Evolutionary conservation across 2,329 filamentous ascomycete genomes (phyloP).

Genomic region (Ustilaginoidea virens): DNA sequence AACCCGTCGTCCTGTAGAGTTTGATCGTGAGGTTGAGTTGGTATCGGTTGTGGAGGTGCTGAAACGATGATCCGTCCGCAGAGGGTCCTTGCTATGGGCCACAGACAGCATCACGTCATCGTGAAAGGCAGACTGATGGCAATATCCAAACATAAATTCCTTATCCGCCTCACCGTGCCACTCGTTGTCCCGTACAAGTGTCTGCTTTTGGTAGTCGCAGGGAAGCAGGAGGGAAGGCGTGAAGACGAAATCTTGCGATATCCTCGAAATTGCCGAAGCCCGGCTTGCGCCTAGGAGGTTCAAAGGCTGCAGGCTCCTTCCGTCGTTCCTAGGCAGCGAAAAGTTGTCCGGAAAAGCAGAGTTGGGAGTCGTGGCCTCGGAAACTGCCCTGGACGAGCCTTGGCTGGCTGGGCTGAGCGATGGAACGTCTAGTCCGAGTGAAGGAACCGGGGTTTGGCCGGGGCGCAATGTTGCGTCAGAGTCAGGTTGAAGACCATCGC

Average conservation of each 20-base stretch:
- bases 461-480: conserved; percentile 6
- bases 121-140: conserved; percentile 7
- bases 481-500: conserved; percentile 10
- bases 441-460: conserved; percentile 12
- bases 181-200: conserved; percentile 21
- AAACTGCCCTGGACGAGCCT: conserved; percentile 21
- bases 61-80: conserved; percentile 24
- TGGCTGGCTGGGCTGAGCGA: conserved; percentile 34
- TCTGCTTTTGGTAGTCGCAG: conserved; percentile 39
- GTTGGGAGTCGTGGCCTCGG: conserved; percentile 29
- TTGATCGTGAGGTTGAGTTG: conserved; percentile 28
- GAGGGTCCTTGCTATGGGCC: conserved; percentile 7
- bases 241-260: conserved; percentile 41
- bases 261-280: conserved; percentile 32
- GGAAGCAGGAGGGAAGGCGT: conserved; percentile 50
- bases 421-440: conserved; percentile 25
- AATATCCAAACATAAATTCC: conserved; percentile 7
- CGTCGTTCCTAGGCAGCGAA: conserved; percentile 29
- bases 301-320: conserved; percentile 14
- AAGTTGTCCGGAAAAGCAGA: conserved; percentile 30
- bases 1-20: conserved; percentile 34
- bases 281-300: conserved; percentile 21
- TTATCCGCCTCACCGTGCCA: conserved; percentile 18
- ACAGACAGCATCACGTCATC: conserved; percentile 7
- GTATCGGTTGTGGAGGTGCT: conserved; percentile 42